These are phyloP conservation scores for Cadophora sp. DNA, from an alignment of 2,329 filamentous ascomycete species.

Conservation along the genomic window DNA sequence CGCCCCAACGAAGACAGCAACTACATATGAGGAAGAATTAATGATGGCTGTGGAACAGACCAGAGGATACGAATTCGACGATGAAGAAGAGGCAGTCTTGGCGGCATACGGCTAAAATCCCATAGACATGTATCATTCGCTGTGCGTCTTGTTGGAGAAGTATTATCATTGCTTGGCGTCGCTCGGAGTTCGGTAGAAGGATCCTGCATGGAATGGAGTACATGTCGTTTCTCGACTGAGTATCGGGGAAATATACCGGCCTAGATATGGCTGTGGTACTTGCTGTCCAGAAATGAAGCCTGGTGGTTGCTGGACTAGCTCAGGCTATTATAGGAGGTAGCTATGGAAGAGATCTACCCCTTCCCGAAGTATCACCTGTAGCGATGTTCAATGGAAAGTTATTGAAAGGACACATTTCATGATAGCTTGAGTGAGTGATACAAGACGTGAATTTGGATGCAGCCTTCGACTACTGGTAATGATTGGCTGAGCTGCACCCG, in stretches of 20 bases:
- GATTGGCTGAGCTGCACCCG: not conserved
- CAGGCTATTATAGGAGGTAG: not conserved
- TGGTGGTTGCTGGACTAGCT: not conserved
- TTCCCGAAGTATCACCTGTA: not conserved
- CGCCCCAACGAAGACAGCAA: slow-evolving; percentile 25
- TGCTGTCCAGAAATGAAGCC: not conserved
- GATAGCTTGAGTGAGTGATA: not conserved
- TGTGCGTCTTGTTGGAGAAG: slow-evolving; percentile 12
- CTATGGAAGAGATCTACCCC: not conserved
- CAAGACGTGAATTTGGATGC: not conserved
- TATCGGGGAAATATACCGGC: not conserved
- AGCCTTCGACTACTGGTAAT: not conserved
- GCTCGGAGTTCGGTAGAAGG: not conserved
- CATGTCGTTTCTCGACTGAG: not conserved
- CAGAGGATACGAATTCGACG: slow-evolving; percentile 46
- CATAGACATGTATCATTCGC: not conserved
- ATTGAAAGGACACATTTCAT: not conserved
- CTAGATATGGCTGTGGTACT: not conserved
- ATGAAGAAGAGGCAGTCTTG: slow-evolving; percentile 55
- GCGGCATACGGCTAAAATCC: slow-evolving; percentile 50
- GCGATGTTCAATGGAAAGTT: slow-evolving; percentile 12
- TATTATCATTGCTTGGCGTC: slow-evolving; percentile 22
- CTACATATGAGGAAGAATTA: slow-evolving; percentile 34
- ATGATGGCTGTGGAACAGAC: slow-evolving; percentile 23
- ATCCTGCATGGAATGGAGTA: slow-evolving; percentile 9